Base-by-base conservation (phyloP, 2,329 filamentous ascomycete genomes). In the Bipolaris victoriae region DNA sequence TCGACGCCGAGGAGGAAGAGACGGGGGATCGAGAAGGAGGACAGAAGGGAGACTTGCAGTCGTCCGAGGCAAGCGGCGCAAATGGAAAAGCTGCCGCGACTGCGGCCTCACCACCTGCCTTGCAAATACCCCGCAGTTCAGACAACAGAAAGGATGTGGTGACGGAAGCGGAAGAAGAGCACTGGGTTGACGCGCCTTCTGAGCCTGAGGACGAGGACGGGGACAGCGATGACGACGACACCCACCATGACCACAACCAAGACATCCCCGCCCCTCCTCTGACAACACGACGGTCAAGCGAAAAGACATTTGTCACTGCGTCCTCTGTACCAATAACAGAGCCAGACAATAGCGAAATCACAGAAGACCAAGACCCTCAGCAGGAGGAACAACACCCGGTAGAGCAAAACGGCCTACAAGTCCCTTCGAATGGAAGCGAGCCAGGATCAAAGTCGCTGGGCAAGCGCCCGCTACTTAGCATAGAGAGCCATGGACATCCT, bases 221-320 rank as follows among this genome's bases (percentile, higher is more conserved):
- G 18, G 58, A 66, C 33, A 63, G 60, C 7, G 67, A 65, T 26
- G 65, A 58, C 5, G 57, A 67, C 24, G 50, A 66, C 29, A 59
- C 5, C 7, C 39, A 36, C 35, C 13, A 36, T 16, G 35, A 36
- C 13, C 15, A 36, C 13, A n/a, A 65, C 36, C 60, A 64, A n/a
- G 43, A 49, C 50, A 50, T 63, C 15, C 57, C 63, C 13, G 26
- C 46, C 11, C 58, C 54, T 16, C 39, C 50, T 45, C 49, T 47
- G 40, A 57, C 52, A 33, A 47, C 51, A 9, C 68, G 67, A 20
- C 69, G 68, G 22, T 66, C 66, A n/a, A 75, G 70, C 59, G 63
- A 67, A 9, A 71, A 71, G 41, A 69, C 72, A 15, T 76, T 67
- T 39, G 69, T 73, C 6, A 75, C 74, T 1, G 73, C 71, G 11